Evolutionary conservation across 805 yeast species (phyloP).

Genomic region (Candida dendrica): DNA sequence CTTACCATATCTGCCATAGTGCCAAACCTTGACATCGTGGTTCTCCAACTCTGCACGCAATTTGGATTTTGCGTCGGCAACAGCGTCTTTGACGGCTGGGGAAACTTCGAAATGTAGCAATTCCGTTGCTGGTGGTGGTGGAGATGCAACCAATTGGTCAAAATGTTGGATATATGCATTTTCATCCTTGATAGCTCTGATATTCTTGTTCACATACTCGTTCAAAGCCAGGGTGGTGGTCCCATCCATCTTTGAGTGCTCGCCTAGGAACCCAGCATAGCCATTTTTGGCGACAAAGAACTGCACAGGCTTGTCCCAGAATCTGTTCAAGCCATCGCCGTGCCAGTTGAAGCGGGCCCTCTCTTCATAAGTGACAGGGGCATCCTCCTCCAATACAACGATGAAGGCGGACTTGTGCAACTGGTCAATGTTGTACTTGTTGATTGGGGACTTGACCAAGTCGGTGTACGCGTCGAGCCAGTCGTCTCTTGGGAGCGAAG

Average conservation of each 20-base stretch:
- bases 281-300: slow-evolving; percentile 78
- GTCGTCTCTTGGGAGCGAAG: slow-evolving; percentile 79
- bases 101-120: slow-evolving; percentile 53
- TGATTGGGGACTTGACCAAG: slow-evolving; percentile 52
- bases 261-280: slow-evolving; percentile 88
- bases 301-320: slow-evolving; percentile 87
- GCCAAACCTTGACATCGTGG: slow-evolving; percentile 74
- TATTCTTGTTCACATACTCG: slow-evolving; percentile 57
- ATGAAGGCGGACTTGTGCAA: slow-evolving; percentile 78
- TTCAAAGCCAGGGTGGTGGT: slow-evolving; percentile 89
- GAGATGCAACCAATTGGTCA: neutral
- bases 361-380: slow-evolving; percentile 74
- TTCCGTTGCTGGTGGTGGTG: slow-evolving; percentile 7
- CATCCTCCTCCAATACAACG: slow-evolving; percentile 65
- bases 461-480: slow-evolving; percentile 59
- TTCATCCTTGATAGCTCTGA: slow-evolving; percentile 38
- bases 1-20: slow-evolving; percentile 82
- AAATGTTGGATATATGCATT: slow-evolving; percentile 14
- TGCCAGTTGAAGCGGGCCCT: slow-evolving; percentile 87
- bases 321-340: slow-evolving; percentile 90
- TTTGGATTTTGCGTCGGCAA: slow-evolving; percentile 46
- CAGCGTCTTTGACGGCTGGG: slow-evolving; percentile 41
- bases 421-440: slow-evolving; percentile 51
- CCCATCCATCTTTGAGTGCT: slow-evolving; percentile 97
- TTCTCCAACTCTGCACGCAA: slow-evolving; percentile 47